Base-by-base conservation (phyloP, 2,329 filamentous ascomycete genomes). In the Fusarium austroafricanum region DNA sequence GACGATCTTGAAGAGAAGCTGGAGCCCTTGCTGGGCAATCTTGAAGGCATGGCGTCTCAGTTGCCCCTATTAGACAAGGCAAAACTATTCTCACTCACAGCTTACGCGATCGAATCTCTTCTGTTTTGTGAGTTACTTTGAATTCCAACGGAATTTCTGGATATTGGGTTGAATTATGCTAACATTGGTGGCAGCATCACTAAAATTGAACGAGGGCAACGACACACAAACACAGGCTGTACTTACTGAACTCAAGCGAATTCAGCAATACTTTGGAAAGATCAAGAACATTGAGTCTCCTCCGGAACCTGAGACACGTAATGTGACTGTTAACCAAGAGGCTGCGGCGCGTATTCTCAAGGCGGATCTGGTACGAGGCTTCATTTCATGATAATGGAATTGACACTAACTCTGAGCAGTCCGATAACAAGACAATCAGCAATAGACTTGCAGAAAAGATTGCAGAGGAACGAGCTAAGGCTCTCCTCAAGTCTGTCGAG, bases 31-130 rank as follows among this genome's bases (percentile, higher is more conserved):
- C 81, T 97, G 26, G 83, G 84, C 35, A 84, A 85, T 49, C 81
- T 97, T 42, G 83, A 88, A 50, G 87, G 90, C 39, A 87, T 88
- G 57, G 89, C 93, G 7, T 90, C 89, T 55, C 93, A 93, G 76
- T 84, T 98, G 28, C 94, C 95, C 3, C 85, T 98, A n/a, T 85
- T 99, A 63, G 95, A 98, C 83, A 94, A 93, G 81, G 94, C 96
- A 10, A 97, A 98, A 81, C 89, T 97, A 61, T 93, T 96, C 76
- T 90, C 96, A n/a, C 84, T 97, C 20, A 85, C 90, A 51, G 91
- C 93, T 18, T 99, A 98, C 78, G 87, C 94, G 0, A 90, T 99
- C 67, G 95, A 98, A 75, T 96, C 94, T 1, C 83, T 97, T 11
- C 82, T 99, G 10, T 98, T 97, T 79, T 92, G 92, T 94, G 80